A percentile compares a stretch with the other conserved stretches of the same genome.
Conservation (phyloP, 768 basidiomycete genomes). For the Russula lepida region DNA sequence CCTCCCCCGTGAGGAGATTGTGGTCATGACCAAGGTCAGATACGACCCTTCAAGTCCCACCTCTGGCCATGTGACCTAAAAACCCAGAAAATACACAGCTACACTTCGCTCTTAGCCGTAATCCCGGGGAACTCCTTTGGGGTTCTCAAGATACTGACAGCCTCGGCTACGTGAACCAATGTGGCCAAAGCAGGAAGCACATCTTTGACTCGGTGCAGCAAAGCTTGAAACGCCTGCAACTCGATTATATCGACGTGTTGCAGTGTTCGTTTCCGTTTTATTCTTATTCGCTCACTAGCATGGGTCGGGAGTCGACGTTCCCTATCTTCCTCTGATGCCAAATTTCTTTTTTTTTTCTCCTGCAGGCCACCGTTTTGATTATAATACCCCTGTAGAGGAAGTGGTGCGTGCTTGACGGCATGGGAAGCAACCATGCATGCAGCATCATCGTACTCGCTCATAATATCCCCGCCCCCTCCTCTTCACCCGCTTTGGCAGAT, state of each 20-base stretch:
- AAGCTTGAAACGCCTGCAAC: constrained; percentile 52
- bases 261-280: constrained; percentile 37
- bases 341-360: background rate
- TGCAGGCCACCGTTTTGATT: constrained; percentile 34
- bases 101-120: background rate
- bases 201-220: constrained; percentile 53
- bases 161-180: constrained; percentile 32
- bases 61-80: background rate
- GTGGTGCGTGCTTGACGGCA: constrained; percentile 19
- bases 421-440: background rate
- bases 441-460: background rate
- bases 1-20: constrained; percentile 40
- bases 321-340: background rate
- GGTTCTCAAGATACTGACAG: constrained; percentile 19
- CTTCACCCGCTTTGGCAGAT: constrained; percentile 23
- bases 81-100: background rate
- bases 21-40: constrained; percentile 42
- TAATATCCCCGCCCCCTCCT: background rate
- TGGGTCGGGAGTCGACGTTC: background rate
- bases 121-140: background rate
- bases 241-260: constrained; percentile 66
- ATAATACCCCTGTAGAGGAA: constrained; percentile 36
- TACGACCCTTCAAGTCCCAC: background rate
- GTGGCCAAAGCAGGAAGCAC: constrained; percentile 37
- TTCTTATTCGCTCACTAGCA: background rate